Percentiles rank a stretch among this genome's conserved stretches.
These are phyloP conservation scores for Puccinia hordei DNA, from an alignment of 1,284 basidiomycete species.

Conservation along the genomic window DNA sequence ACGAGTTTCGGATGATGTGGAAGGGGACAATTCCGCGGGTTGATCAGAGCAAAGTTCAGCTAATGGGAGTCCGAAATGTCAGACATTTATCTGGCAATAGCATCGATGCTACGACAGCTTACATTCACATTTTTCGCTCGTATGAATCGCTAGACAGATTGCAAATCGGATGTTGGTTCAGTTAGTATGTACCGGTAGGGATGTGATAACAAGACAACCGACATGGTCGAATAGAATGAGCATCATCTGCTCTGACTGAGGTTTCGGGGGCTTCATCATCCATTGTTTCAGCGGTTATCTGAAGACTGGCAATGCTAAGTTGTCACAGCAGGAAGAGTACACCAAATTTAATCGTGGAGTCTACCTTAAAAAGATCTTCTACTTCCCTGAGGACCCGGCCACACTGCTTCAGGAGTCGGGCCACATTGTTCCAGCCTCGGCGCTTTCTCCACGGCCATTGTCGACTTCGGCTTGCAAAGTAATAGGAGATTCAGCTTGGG, in stretches of 20 bases:
- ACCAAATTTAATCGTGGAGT: conserved; percentile 6
- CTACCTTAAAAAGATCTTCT: conserved; percentile 7
- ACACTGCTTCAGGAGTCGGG: conserved; percentile 8
- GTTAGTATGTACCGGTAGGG: not conserved
- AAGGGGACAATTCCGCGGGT: conserved; percentile 5
- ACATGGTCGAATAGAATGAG: conserved; percentile 6
- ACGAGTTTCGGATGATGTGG: conserved; percentile 5
- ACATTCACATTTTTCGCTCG: conserved; percentile 6
- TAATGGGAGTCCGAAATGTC: conserved; percentile 2
- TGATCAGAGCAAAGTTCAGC: not conserved
- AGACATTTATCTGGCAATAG: not conserved
- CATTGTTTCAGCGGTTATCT: conserved; percentile 9
- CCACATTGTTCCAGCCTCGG: conserved; percentile 1
- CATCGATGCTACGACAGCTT: conserved; percentile 6
- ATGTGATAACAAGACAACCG: conserved; percentile 2
- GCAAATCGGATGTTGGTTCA: conserved; percentile 3
- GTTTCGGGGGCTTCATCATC: conserved; percentile 5
- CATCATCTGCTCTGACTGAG: not conserved
- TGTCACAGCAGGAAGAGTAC: not conserved
- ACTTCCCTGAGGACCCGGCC: conserved; percentile 4
- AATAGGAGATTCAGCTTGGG: conserved; percentile 9
- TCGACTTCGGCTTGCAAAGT: conserved; percentile 8
- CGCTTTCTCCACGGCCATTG: conserved; percentile 5
- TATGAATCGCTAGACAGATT: conserved; percentile 9
- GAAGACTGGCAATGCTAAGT: conserved; percentile 9